These are phyloP conservation scores for Saposhnikovia divaricata DNA, from an alignment of 129 eudicot species.

Conservation along the genomic window DNA sequence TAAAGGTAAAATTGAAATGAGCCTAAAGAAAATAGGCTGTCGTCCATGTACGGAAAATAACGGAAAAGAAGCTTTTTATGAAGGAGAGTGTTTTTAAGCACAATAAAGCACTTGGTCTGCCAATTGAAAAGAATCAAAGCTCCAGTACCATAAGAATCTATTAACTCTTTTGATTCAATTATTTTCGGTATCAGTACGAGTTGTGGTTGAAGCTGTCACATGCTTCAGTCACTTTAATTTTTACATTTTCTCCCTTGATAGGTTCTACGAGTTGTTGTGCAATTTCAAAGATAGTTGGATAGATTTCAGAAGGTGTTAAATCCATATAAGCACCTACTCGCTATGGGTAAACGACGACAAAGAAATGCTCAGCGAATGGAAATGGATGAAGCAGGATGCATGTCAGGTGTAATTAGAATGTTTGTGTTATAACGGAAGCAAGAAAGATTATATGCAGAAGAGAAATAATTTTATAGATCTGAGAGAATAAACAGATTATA, in stretches of 20 bases:
- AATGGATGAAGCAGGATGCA: slow-evolving; percentile 66
- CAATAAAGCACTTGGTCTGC: too few species aligned
- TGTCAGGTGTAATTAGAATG: slow-evolving; percentile 54
- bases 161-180: not conserved
- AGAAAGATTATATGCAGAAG: too few species aligned
- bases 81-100: too few species aligned
- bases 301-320: slow-evolving; percentile 12
- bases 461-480: too few species aligned
- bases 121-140: too few species aligned
- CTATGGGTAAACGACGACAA: slow-evolving; percentile 57
- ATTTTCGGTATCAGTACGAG: not conserved
- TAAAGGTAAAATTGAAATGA: too few species aligned
- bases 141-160: too few species aligned
- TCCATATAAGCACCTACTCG: not conserved
- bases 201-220: not conserved
- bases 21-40: too few species aligned
- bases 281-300: slow-evolving; percentile 11
- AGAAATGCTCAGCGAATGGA: slow-evolving; percentile 35
- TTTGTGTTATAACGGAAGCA: too few species aligned
- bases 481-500: too few species aligned
- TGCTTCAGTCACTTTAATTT: not conserved
- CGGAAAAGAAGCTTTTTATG: too few species aligned
- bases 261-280: not conserved
- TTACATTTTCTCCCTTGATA: not conserved
- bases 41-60: too few species aligned